Conservation (phyloP, 139 green algal genomes). For the Chlamydomonas eustigma region DNA sequence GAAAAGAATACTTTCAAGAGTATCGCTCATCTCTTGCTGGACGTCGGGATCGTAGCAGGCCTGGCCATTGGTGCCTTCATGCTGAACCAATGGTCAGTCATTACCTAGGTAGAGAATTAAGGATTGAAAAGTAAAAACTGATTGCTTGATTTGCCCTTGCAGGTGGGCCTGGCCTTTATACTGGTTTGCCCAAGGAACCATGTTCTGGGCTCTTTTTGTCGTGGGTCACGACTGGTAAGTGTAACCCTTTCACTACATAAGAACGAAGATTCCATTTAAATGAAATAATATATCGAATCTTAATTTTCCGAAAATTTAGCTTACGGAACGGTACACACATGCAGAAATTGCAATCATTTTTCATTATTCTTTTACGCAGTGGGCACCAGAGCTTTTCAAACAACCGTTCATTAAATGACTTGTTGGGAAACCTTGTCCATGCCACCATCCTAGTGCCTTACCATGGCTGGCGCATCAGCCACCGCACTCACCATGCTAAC, state of each 20-base stretch:
- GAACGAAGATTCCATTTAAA: no score
- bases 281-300: no score
- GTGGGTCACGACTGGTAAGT: conserved; percentile 89
- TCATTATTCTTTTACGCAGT: conserved; percentile 10
- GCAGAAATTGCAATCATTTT: no score
- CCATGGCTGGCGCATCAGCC: conserved; percentile 90
- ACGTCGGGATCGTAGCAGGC: conserved; percentile 80
- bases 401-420: conserved; percentile 88
- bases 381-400: conserved; percentile 89
- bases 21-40: conserved; percentile 62
- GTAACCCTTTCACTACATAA: no score
- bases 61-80: conserved; percentile 68
- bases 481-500: conserved; percentile 92
- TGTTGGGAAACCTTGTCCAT: conserved; percentile 88
- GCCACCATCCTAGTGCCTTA: conserved; percentile 93
- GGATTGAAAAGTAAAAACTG: background rate
- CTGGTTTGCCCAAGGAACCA: conserved; percentile 94
- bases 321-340: no score
- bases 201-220: conserved; percentile 98
- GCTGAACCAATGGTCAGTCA: conserved; percentile 56
- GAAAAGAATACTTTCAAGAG: conserved; percentile 68
- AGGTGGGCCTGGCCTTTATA: conserved; percentile 88
- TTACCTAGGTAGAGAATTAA: no score
- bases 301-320: no score
- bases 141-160: conserved; percentile 3